Conservation (phyloP, 2,329 filamentous ascomycete species). For the Calycina marina region DNA sequence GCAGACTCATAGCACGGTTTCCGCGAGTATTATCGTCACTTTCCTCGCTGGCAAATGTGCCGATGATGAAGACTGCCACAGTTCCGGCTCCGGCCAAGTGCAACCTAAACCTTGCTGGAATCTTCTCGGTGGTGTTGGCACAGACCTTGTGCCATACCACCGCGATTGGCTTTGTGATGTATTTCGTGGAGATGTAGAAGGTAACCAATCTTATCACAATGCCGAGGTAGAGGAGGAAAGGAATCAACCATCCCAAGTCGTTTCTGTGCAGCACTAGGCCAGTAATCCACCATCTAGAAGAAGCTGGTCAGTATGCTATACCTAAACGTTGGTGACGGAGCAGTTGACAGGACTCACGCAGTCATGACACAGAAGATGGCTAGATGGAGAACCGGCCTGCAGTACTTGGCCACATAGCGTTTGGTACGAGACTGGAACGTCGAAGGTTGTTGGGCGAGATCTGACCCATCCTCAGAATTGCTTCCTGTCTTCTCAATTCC, state of each 20-base stretch:
- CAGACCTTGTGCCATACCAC: slow-evolving; percentile 54
- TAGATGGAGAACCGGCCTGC: too few species aligned
- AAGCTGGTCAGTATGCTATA: too few species aligned
- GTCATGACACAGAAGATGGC: too few species aligned
- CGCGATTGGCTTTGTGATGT: slow-evolving; percentile 51
- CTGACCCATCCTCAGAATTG: background rate
- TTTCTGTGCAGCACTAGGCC: slow-evolving; percentile 56
- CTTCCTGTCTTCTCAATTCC: background rate
- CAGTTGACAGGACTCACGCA: too few species aligned
- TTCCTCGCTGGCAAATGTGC: slow-evolving; percentile 60
- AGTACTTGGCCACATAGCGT: too few species aligned
- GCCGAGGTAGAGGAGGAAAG: slow-evolving; percentile 67
- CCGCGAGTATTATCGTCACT: slow-evolving; percentile 60
- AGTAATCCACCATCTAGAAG: slow-evolving; percentile 37
- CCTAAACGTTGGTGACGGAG: too few species aligned
- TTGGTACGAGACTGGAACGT: too few species aligned
- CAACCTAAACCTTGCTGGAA: slow-evolving; percentile 52
- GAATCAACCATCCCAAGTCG: slow-evolving; percentile 68
- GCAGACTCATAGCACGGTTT: slow-evolving; percentile 68
- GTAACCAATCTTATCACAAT: slow-evolving; percentile 62
- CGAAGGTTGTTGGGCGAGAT: too few species aligned
- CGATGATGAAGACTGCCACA: slow-evolving; percentile 62
- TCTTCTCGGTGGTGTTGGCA: slow-evolving; percentile 39
- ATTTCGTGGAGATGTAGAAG: slow-evolving; percentile 54
- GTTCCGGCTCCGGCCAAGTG: slow-evolving; percentile 47